Evolutionary conservation across 2,329 filamentous ascomycete genomes (phyloP), one percentile per base, ranked within the genome.

Genomic region (Stachybotrys chartarum): DNA sequence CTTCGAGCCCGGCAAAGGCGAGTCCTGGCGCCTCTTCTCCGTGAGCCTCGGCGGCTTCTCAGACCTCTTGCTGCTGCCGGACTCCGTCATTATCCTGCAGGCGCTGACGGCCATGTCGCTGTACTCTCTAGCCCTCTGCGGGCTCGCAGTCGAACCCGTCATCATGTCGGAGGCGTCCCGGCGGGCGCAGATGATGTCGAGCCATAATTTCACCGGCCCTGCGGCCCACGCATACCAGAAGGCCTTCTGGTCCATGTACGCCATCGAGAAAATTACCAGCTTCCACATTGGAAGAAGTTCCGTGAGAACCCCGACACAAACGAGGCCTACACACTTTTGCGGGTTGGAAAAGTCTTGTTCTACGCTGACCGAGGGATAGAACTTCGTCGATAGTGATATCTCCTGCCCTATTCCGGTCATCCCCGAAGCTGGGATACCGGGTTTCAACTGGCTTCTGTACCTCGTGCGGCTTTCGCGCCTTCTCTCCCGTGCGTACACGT

Each of bases 231-330:
- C n/a, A n/a, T n/a, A 56, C 39, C 35, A 59, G 54, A 54, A 64
- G 46, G 67, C 67, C 0, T 76, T 75, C 53, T 76, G 72, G 72
- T 68, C 72, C 0, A 62, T 75, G 16, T 75, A 74, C 53, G 60
- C 61, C 10, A 46, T 75, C 17, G 73, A 76, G 50, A 75, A 75
- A 51, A 62, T 63, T 7, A 56, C 58, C 1, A 66, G 60, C 32
- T 72, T 74, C 52, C 62, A 64, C 35, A 59, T 58, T 7, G 61
- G 66, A 5, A 63, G 59, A 24, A 64, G 59, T 51, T 73, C 72
- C 12, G 68, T 73, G 51, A 58, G 67, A 62, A 16, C 11, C 18
- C 12, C 32, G 44, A n/a, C n/a, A n/a, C n/a, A n/a, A n/a, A n/a
- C n/a, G n/a, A n/a, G n/a, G n/a, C n/a, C n/a, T n/a, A n/a, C n/a